These are phyloP conservation scores for Daldinia vernicosa DNA, from an alignment of 495 filamentous ascomycete species.

Conservation along the genomic window DNA sequence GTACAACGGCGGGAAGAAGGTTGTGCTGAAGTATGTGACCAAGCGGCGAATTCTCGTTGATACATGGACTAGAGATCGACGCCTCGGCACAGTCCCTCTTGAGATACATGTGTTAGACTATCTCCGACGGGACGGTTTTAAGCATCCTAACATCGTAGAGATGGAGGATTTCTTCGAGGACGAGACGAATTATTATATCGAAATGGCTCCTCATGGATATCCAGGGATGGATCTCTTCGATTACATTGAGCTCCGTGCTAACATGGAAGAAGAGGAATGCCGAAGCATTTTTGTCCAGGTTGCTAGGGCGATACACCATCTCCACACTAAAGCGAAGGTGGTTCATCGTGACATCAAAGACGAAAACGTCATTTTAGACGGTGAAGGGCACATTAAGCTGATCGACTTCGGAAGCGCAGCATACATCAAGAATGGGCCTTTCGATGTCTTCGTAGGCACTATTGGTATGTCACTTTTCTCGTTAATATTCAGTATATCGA, in stretches of 20 bases:
- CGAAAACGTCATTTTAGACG: conserved; percentile 95
- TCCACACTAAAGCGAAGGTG: conserved; percentile 90
- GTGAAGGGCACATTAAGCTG: conserved; percentile 93
- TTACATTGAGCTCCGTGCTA: conserved; percentile 95
- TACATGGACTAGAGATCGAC: conserved; percentile 95
- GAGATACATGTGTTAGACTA: conserved; percentile 99
- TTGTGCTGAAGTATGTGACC: conserved; percentile 97
- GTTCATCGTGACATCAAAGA: conserved; percentile 99
- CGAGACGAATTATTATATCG: conserved; percentile 97
- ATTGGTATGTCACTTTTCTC: conserved; percentile 73
- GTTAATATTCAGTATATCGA: background rate
- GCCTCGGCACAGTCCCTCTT: conserved; percentile 94
- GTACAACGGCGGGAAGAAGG: conserved; percentile 75
- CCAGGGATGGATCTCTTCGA: conserved; percentile 99
- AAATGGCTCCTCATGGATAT: conserved; percentile 95
- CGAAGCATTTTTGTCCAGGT: conserved; percentile 96
- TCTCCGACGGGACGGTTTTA: conserved; percentile 83
- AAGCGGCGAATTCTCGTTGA: conserved; percentile 97
- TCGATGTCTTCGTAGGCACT: conserved; percentile 98
- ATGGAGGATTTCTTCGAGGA: conserved; percentile 99
- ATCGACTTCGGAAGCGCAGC: conserved; percentile 98
- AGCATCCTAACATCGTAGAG: conserved; percentile 96
- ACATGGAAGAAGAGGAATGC: conserved; percentile 95
- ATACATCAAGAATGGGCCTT: conserved; percentile 97
- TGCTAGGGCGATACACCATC: conserved; percentile 84